A percentile compares a stretch with the other conserved stretches of the same genome.
phyloP scores from a whole-genome alignment of 2,329 filamentous ascomycete species.

The Endoconidiophora laricicola region DNA sequence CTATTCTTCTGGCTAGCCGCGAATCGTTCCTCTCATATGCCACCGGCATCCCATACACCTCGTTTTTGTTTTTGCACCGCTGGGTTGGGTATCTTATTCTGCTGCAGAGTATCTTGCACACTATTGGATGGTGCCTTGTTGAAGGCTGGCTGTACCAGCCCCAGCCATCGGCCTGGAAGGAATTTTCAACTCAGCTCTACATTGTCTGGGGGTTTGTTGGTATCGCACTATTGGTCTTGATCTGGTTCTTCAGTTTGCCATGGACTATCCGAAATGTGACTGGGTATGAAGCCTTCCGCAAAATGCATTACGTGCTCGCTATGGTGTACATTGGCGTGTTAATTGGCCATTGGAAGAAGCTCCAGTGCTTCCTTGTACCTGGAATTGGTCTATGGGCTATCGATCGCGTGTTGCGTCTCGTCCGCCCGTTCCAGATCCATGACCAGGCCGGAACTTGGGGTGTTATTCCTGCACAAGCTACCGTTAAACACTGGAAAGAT shows the following conservation, averaged over 20 bases:
- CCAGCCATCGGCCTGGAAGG: conserved; percentile 40
- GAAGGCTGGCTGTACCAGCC: conserved; percentile 53
- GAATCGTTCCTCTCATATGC: conserved; percentile 54
- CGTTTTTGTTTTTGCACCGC: conserved; percentile 62
- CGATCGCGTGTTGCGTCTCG: conserved; percentile 42
- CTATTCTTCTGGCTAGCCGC: conserved; percentile 47
- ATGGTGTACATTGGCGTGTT: conserved; percentile 60
- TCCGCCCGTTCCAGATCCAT: conserved; percentile 44
- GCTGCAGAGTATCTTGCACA: conserved; percentile 50
- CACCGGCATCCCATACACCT: conserved; percentile 59
- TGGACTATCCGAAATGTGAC: conserved; percentile 41
- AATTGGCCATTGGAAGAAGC: conserved; percentile 55
- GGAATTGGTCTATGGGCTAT: conserved; percentile 47
- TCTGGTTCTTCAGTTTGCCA: conserved; percentile 41
- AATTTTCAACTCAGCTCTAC: conserved; percentile 47
- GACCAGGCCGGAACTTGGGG: conserved; percentile 24
- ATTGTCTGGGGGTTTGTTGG: conserved; percentile 60
- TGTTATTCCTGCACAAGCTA: conserved; percentile 14
- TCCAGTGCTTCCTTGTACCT: conserved; percentile 53
- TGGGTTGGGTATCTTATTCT: conserved; percentile 63
- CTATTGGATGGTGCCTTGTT: conserved; percentile 52
- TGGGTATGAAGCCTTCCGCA: conserved; percentile 65
- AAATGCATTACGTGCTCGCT: conserved; percentile 55
- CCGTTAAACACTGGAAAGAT: conserved; percentile 36
- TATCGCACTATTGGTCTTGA: conserved; percentile 42